Base-by-base conservation (phyloP, 768 basidiomycete genomes). In the Amanita rimosa region DNA sequence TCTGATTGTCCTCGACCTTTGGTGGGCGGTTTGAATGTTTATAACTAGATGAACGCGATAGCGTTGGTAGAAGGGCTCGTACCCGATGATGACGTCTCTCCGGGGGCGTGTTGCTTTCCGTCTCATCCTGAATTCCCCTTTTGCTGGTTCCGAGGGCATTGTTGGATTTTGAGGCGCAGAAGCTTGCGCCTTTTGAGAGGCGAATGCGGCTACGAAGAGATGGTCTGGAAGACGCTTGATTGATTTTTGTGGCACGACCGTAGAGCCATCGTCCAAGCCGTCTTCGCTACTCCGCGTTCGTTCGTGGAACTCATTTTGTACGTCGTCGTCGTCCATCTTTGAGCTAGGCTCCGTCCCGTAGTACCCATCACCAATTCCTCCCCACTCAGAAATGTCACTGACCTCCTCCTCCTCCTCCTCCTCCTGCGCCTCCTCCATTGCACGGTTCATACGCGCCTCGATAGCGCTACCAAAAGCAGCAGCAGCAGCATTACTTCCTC, bases 31-130 rank as follows among this genome's bases (percentile, higher is more conserved):
- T 24, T 5, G 33, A 1, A 4, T 6, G 2, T 29, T 27, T 26
- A 26, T 10, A 41, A n/a, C n/a, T 9, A 29, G 26, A 26, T 41
- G 1, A 11, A n/a, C 8, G 21, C 3, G 21, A 17, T 6, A 22
- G 3, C 0, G 4, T 21, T 22, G 22, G 38, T 26, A 36, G 14
- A 41, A 21, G 1, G 22, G 29, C 19, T n/a, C 41, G 24, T 29
- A 49, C 48, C 48, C 48, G 40, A 49, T n/a, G 22, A 49, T 9
- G 17, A 49, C 19, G 33, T 49, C 48, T 37, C 41, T 49, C n/a
- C 19, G 5, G 10, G 11, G 26, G 21, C 19, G 10, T 16, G 4
- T 16, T 8, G 22, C 6, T 21, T 39, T 41, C 16, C 26, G 37
- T 10, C 0, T 22, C 26, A 21, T 22, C 31, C 1, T 26, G n/a